These are phyloP conservation scores for Pleurotus platypus DNA, from an alignment of 768 basidiomycete genomes.

Conservation along the genomic window DNA sequence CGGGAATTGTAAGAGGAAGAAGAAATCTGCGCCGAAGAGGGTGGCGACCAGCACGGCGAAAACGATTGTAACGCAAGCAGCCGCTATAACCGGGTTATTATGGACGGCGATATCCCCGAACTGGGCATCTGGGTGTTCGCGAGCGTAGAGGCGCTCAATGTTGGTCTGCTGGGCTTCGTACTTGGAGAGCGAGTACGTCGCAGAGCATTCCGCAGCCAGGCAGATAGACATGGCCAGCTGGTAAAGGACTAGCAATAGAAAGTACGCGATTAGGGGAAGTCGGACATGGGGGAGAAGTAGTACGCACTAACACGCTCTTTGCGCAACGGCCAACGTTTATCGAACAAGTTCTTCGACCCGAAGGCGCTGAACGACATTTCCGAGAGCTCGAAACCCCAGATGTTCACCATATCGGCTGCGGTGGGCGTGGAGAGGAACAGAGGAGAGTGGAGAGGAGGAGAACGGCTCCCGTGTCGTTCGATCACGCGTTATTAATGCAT, in stretches of 20 bases:
- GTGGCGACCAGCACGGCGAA: conserved; percentile 32
- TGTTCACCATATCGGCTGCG: conserved; percentile 19
- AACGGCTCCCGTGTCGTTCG: too few relatives aligned
- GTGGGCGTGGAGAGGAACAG: too few relatives aligned
- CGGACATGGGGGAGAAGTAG: neutral
- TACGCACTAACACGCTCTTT: conserved; percentile 27
- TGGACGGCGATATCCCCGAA: conserved; percentile 19
- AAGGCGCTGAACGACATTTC: conserved; percentile 31
- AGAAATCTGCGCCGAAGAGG: conserved; percentile 31
- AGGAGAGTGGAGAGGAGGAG: too few relatives aligned
- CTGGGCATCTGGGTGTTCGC: conserved; percentile 6
- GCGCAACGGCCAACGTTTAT: conserved; percentile 26
- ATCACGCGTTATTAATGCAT: too few relatives aligned
- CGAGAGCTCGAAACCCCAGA: conserved; percentile 32
- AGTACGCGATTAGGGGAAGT: neutral
- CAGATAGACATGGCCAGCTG: conserved; percentile 27
- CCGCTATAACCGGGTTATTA: conserved; percentile 27
- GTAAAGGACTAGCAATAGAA: conserved; percentile 2
- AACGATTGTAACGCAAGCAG: conserved; percentile 26
- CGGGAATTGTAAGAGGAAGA: conserved; percentile 33
- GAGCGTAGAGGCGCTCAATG: conserved; percentile 16
- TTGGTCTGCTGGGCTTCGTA: conserved; percentile 26
- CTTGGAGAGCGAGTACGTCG: conserved; percentile 32
- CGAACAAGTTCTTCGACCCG: conserved; percentile 25
- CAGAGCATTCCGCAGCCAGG: conserved; percentile 31